Conservation (phyloP, 2,329 filamentous ascomycete genomes). For the Aspergillus caelatus region DNA sequence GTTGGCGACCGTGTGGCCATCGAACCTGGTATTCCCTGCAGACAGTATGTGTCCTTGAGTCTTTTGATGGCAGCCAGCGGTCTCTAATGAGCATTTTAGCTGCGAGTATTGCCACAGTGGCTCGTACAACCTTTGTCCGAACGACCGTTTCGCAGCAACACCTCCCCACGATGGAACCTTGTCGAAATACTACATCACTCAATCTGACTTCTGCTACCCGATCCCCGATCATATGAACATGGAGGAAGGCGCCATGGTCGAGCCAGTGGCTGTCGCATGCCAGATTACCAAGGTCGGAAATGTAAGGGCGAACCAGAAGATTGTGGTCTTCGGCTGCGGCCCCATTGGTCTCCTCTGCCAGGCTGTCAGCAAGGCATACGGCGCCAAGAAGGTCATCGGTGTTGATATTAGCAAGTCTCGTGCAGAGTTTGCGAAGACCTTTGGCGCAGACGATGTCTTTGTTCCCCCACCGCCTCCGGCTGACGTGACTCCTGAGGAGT, state of each 20-base stretch:
- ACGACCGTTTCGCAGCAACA: conserved; percentile 49
- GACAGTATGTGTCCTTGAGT: conserved; percentile 36
- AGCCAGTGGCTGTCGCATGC: conserved; percentile 57
- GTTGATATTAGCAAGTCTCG: conserved; percentile 51
- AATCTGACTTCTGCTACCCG: conserved; percentile 52
- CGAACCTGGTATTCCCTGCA: conserved; percentile 30
- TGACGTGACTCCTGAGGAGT: conserved; percentile 45
- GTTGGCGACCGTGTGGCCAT: conserved; percentile 28
- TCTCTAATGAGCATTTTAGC: conserved; percentile 3
- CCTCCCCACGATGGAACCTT: conserved; percentile 56
- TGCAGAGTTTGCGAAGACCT: conserved; percentile 47
- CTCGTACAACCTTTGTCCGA: conserved; percentile 25
- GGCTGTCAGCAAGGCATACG: conserved; percentile 51
- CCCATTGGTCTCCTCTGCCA: conserved; percentile 54
- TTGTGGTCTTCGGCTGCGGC: conserved; percentile 55
- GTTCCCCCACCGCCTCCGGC: conserved; percentile 30
- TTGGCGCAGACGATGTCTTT: conserved; percentile 49
- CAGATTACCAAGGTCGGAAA: conserved; percentile 49
- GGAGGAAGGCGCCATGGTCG: conserved; percentile 57
- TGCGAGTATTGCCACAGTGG: conserved; percentile 27
- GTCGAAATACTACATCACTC: conserved; percentile 52
- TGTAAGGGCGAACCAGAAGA: conserved; percentile 45
- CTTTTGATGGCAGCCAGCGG: no score
- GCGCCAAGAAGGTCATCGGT: conserved; percentile 50
- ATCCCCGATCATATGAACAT: conserved; percentile 50